A percentile compares a stretch with the other conserved stretches of the same genome.
phyloP scores from a whole-genome alignment of 148 eudicot genomes.

The Rhododendron williamsianum region DNA sequence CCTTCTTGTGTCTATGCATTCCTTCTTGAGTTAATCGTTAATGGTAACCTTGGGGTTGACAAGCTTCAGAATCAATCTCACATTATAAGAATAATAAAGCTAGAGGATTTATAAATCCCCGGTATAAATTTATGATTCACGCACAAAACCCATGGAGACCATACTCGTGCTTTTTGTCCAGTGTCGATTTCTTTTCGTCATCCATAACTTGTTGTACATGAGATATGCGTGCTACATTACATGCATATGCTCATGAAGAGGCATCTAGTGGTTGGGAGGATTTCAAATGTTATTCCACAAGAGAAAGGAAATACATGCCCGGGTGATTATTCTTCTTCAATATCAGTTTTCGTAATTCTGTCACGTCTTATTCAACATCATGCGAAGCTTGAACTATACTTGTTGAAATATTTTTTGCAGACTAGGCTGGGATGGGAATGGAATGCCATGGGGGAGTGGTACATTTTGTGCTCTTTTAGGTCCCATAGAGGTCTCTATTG shows the following conservation, averaged over 20 bases:
- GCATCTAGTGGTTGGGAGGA: background rate
- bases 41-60: background rate
- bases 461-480: background rate
- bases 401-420: background rate
- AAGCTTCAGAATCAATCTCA: background rate
- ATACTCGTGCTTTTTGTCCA: background rate
- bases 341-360: background rate
- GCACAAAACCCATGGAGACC: background rate
- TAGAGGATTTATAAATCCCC: background rate
- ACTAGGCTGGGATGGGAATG: background rate
- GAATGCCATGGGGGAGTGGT: background rate
- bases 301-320: background rate
- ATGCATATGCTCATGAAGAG: background rate
- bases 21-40: background rate
- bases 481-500: background rate
- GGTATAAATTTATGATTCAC: background rate
- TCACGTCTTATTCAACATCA: background rate
- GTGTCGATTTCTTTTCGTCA: background rate
- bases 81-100: background rate
- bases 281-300: background rate
- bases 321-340: background rate
- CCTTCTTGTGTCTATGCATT: background rate
- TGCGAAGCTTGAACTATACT: background rate
- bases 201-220: background rate
- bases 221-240: background rate